Conservation (phyloP, 805 yeast genomes). For the Kluyveromyces wickerhamii region DNA sequence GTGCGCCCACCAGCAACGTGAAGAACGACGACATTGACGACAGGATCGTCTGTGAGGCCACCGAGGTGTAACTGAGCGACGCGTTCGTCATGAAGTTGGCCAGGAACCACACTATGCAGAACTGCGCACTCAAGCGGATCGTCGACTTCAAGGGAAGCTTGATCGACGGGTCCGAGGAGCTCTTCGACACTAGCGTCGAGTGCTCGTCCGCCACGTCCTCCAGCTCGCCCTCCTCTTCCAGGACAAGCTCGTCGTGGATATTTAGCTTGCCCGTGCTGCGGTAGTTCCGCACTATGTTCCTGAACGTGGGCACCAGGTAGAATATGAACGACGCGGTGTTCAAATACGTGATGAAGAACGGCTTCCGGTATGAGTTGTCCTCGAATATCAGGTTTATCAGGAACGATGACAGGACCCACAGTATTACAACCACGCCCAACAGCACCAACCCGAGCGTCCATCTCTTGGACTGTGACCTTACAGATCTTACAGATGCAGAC, state of each 20-base stretch:
- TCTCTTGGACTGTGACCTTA: conserved; percentile 10
- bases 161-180: conserved; percentile 5
- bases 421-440: conserved; percentile 64
- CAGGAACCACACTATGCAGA: conserved; percentile 80
- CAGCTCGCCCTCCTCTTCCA: conserved; percentile 26
- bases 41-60: conserved; percentile 87
- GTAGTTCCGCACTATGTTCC: conserved; percentile 23
- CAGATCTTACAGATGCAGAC: too few relatives aligned
- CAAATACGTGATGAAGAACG: conserved; percentile 85
- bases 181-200: conserved; percentile 15
- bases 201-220: conserved; percentile 2
- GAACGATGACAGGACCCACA: conserved; percentile 91
- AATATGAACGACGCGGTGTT: conserved; percentile 80
- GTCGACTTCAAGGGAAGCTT: conserved; percentile 49
- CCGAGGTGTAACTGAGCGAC: conserved; percentile 79
- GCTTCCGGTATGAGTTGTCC: conserved; percentile 66
- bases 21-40: conserved; percentile 91
- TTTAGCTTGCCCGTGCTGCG: conserved; percentile 23
- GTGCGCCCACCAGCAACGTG: conserved; percentile 74
- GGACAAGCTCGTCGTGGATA: conserved; percentile 21
- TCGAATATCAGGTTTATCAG: conserved; percentile 72
- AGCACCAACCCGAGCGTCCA: conserved; percentile 79
- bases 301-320: conserved; percentile 57
- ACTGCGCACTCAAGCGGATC: conserved; percentile 64
- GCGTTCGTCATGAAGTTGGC: conserved; percentile 89